Base-by-base conservation (phyloP, 2,329 filamentous ascomycete species). In the Sclerotinia trifoliorum region DNA sequence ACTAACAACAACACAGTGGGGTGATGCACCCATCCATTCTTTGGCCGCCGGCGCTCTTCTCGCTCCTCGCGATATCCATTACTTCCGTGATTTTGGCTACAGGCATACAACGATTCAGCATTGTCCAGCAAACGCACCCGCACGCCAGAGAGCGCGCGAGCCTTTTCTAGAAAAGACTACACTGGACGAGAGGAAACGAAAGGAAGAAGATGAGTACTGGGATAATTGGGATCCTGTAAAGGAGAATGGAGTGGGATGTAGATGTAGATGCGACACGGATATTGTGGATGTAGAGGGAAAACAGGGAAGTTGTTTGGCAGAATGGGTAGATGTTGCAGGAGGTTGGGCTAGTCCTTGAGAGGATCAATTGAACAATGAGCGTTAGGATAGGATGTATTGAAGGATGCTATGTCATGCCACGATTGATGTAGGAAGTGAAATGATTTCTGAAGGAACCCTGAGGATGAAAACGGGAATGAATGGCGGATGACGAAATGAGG, bases 21-120 rank as follows among this genome's bases (percentile, higher is more conserved):
- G 95, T 81, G 95, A 99, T 81, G 95, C 95, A 68, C 95, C 95
- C 19, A 97, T 99, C 75, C 95, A 99, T 82, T 99, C 95, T 49
- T 90, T 99, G 64, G 95, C 95, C 39, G 94, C 95, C 35, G 95
- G 95, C 74, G 91, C 90, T 46, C 88, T 99, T 21, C 85, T 99
- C 44, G 85, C 88, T 2, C 88, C 91, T 58, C 83, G 84, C 66
- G 93, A 99, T 77, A 92, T 99, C 70, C 95, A 99, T 81, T 99
- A 99, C 82, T 99, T 99, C 89, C 93, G 95, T 75, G 95, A 99
- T 79, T 94, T 98, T 80, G 95, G 95, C 67, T 99, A 99, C 82
- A 88, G 95, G 77, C 95, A 99, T 80, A 99, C 95, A 8, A 99
- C 95, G 4, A 99, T 99, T 77, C 94, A 98, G 81, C 95, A 99